A percentile compares a stretch with the other conserved stretches of the same genome.
These are phyloP conservation scores for Pharus latifolius DNA, from an alignment of 176 grass and related monocot species.

Conservation along the genomic window DNA sequence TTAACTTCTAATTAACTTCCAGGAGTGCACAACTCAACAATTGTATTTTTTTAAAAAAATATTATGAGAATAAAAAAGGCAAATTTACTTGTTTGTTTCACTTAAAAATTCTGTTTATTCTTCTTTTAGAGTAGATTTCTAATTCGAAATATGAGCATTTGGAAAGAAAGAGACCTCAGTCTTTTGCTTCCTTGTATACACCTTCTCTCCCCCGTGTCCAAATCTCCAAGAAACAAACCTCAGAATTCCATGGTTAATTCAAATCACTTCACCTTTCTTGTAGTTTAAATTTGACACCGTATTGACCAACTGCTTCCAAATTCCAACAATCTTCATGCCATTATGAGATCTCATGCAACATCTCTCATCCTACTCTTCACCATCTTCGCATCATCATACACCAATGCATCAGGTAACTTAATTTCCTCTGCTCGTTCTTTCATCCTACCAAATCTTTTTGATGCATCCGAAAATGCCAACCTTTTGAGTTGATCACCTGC, in stretches of 20 bases:
- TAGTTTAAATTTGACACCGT: neutral
- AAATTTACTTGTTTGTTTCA: no score
- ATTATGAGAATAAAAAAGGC: no score
- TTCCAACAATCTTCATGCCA: neutral
- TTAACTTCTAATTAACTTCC: no score
- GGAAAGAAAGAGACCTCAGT: no score
- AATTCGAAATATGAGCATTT: no score
- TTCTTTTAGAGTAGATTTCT: no score
- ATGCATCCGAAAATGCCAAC: neutral
- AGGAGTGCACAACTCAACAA: neutral
- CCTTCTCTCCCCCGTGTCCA: neutral
- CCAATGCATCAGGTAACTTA: slow-evolving; percentile 5
- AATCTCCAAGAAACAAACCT: neutral
- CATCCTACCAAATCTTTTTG: neutral
- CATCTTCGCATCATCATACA: neutral
- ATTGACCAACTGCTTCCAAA: neutral
- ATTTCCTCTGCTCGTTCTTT: neutral
- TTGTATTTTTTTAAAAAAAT: no score
- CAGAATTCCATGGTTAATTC: neutral
- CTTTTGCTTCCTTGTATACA: neutral
- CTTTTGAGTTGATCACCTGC: neutral
- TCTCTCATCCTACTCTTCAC: neutral
- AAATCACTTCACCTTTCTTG: neutral
- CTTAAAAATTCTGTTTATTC: no score
- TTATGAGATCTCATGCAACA: neutral